Percentiles rank a stretch among this genome's conserved stretches.
Conservation (phyloP, 768 basidiomycete species). For the Phaeotremella skinneri region DNA sequence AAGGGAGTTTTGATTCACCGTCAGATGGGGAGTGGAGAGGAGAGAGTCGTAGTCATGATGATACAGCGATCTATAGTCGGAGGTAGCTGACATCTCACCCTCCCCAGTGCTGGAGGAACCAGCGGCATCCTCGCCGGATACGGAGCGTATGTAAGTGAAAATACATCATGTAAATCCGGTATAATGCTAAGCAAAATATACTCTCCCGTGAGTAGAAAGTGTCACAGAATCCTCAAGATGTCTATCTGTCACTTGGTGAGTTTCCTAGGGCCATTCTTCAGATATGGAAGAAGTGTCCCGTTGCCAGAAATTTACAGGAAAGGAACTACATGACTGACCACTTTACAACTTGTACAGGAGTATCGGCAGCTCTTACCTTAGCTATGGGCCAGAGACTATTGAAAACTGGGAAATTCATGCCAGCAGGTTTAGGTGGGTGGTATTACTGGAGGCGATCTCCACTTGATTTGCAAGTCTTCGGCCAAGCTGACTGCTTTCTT, state of each 20-base stretch:
- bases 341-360: neutral
- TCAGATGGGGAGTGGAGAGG: no score
- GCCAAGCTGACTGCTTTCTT: no score
- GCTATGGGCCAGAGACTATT: conserved; percentile 16
- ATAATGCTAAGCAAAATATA: neutral
- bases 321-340: neutral
- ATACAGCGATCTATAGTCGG: no score
- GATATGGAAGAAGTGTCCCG: no score
- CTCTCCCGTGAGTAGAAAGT: conserved; percentile 20
- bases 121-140: conserved; percentile 13
- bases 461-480: no score
- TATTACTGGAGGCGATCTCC: no score
- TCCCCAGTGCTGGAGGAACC: conserved; percentile 12
- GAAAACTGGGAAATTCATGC: conserved; percentile 22
- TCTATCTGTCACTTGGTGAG: conserved; percentile 14
- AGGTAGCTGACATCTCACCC: no score
- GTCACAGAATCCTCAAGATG: conserved; percentile 11
- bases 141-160: conserved; percentile 20
- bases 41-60: no score
- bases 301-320: no score
- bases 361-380: neutral
- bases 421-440: conserved; percentile 23
- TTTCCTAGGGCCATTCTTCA: no score
- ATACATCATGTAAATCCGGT: neutral
- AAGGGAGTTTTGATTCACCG: no score